Evolutionary conservation across 192 early-diverging fungal genomes (phyloP).

Genomic region (Linnemannia exigua): DNA sequence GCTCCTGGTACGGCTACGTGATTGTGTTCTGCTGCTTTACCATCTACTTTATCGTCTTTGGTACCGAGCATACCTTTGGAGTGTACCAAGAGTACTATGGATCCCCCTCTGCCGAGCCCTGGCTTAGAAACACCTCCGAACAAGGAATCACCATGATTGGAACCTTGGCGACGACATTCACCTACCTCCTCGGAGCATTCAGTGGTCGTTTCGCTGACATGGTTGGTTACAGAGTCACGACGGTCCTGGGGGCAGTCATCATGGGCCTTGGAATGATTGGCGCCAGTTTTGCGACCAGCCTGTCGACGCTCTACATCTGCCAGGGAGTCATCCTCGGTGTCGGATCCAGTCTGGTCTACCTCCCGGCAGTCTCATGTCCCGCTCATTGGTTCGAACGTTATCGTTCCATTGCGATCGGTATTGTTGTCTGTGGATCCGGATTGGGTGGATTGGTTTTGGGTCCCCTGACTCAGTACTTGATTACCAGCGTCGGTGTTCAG

Average conservation of each 20-base stretch:
- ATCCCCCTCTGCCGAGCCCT: conserved; percentile 41
- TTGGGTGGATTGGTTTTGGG: conserved; percentile 49
- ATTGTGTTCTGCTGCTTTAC: conserved; percentile 39
- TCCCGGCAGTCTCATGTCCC: conserved; percentile 51
- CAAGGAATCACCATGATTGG: conserved; percentile 50
- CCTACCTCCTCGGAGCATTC: conserved; percentile 42
- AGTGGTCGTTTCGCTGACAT: conserved; percentile 47
- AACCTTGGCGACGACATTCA: conserved; percentile 51
- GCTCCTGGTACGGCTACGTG: conserved; percentile 51
- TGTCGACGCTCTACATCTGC: conserved; percentile 31
- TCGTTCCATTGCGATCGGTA: conserved; percentile 55
- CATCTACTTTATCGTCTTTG: conserved; percentile 54
- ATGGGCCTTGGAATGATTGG: conserved; percentile 52
- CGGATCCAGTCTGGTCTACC: conserved; percentile 58
- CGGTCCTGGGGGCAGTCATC: conserved; percentile 41
- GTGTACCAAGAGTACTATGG: conserved; percentile 52
- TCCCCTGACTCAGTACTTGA: conserved; percentile 24
- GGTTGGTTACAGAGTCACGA: conserved; percentile 35
- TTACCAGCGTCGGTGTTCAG: conserved; percentile 31
- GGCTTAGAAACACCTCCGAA: conserved; percentile 10
- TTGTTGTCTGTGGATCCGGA: conserved; percentile 56
- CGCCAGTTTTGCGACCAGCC: conserved; percentile 42
- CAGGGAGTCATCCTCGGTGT: conserved; percentile 59
- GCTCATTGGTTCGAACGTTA: conserved; percentile 57
- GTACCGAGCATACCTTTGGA: conserved; percentile 53